Evolutionary conservation across 2,329 filamentous ascomycete genomes (phyloP).

Genomic region (Trichoderma atrobrunneum): DNA sequence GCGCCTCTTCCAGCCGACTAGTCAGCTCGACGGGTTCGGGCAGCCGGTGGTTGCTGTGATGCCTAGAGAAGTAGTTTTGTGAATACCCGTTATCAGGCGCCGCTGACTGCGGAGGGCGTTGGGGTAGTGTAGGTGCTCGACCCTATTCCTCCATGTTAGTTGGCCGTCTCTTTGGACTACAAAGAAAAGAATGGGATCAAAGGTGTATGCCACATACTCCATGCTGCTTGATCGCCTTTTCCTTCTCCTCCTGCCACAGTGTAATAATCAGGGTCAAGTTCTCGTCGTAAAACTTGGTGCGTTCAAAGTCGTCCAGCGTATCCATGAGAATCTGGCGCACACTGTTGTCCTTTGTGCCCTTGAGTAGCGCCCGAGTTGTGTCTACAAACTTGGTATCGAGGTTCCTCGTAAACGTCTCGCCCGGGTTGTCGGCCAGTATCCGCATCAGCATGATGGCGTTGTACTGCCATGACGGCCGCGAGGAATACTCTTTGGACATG

Average conservation of each 20-base stretch:
- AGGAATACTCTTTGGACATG: slow-evolving; percentile 68
- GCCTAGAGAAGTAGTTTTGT: slow-evolving; percentile 58
- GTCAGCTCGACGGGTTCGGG: slow-evolving; percentile 76
- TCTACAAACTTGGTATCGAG: slow-evolving; percentile 81
- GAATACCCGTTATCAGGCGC: slow-evolving; percentile 35
- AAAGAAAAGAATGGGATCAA: not conserved
- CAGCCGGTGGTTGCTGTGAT: slow-evolving; percentile 46
- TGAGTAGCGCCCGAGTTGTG: slow-evolving; percentile 71
- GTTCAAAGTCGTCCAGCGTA: slow-evolving; percentile 75
- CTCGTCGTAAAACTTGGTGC: slow-evolving; percentile 69
- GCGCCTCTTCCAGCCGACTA: slow-evolving; percentile 82
- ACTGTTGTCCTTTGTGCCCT: slow-evolving; percentile 66
- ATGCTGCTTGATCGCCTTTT: slow-evolving; percentile 53
- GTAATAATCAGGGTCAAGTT: slow-evolving; percentile 67
- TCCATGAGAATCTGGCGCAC: slow-evolving; percentile 86
- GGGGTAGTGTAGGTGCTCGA: slow-evolving; percentile 22
- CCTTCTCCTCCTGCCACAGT: slow-evolving; percentile 91
- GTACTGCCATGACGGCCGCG: slow-evolving; percentile 74
- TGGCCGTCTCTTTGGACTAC: not conserved
- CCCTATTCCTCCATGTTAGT: slow-evolving; percentile 20
- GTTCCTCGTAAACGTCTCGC: slow-evolving; percentile 84
- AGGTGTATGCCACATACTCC: slow-evolving; percentile 41
- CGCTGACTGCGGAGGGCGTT: slow-evolving; percentile 19
- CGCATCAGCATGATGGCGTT: slow-evolving; percentile 94
- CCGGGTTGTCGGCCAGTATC: slow-evolving; percentile 90